Evolutionary conservation across 129 eudicot genomes (phyloP).

Genomic region (Sambucus nigra): DNA sequence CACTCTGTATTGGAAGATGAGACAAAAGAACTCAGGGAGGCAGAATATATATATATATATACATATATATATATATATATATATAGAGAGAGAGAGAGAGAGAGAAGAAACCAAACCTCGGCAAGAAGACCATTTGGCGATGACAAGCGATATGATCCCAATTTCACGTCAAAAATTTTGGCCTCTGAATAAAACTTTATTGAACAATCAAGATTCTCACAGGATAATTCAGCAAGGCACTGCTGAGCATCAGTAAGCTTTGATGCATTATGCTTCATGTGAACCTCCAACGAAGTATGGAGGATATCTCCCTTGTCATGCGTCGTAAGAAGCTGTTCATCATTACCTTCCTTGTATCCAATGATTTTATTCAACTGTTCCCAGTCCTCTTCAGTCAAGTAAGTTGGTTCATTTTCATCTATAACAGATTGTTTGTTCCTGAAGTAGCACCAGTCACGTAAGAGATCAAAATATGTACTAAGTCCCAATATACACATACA

Average conservation of each 20-base stretch:
- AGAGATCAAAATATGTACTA: conserved; percentile 4
- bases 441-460: conserved; percentile 13
- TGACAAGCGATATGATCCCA: conserved; percentile 79
- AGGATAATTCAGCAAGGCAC: conserved; percentile 85
- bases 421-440: conserved; percentile 53
- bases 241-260: conserved; percentile 56
- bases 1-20: conserved; percentile 54
- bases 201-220: conserved; percentile 77
- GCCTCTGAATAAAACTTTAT: conserved; percentile 74
- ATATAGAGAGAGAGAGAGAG: neutral
- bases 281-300: conserved; percentile 62
- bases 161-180: conserved; percentile 74
- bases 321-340: conserved; percentile 27
- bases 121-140: conserved; percentile 97
- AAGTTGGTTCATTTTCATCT: conserved; percentile 60
- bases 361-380: conserved; percentile 73
- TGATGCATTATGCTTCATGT: conserved; percentile 97
- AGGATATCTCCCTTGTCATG: conserved; percentile 45
- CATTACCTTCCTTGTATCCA: conserved; percentile 88
- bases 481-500: neutral
- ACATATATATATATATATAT: neutral
- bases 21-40: conserved; percentile 12
- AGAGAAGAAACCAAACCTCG: conserved; percentile 38
- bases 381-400: conserved; percentile 81
- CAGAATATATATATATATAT: conserved; percentile 4